A percentile compares a stretch with the other conserved stretches of the same genome.
Evolutionary conservation across 257 asterid species (phyloP).

Genomic region (Striga asiatica): DNA sequence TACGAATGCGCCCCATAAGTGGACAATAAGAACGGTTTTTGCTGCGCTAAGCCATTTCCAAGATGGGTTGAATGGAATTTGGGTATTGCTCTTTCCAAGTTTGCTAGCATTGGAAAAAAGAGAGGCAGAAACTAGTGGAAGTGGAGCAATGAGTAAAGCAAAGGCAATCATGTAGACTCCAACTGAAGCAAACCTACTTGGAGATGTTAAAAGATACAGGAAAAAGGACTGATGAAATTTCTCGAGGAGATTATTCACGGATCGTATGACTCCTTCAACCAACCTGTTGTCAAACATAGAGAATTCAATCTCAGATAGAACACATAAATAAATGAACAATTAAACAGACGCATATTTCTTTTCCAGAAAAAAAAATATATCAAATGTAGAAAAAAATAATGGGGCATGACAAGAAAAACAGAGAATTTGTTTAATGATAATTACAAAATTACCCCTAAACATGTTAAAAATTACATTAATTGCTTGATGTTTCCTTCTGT

Average conservation of each 20-base stretch:
- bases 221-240: conserved; percentile 95
- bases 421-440: not conserved
- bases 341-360: not conserved
- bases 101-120: conserved; percentile 47
- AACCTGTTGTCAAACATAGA: conserved; percentile 49
- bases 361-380: too few species aligned
- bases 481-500: not conserved
- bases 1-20: conserved; percentile 68
- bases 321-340: not conserved
- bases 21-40: conserved; percentile 51
- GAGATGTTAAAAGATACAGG: conserved; percentile 73
- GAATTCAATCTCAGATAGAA: conserved; percentile 13
- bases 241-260: conserved; percentile 93
- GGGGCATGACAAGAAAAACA: not conserved
- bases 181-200: conserved; percentile 74
- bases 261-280: conserved; percentile 77
- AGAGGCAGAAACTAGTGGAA: conserved; percentile 84
- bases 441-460: not conserved
- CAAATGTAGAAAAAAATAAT: too few species aligned
- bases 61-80: conserved; percentile 25
- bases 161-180: conserved; percentile 95
- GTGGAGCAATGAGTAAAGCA: conserved; percentile 75
- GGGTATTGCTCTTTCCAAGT: conserved; percentile 16
- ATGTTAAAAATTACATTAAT: not conserved
- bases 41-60: conserved; percentile 92